These are phyloP conservation scores for Suhomyces choctaworum DNA, from an alignment of 1,139 yeast species.

Conservation along the genomic window DNA sequence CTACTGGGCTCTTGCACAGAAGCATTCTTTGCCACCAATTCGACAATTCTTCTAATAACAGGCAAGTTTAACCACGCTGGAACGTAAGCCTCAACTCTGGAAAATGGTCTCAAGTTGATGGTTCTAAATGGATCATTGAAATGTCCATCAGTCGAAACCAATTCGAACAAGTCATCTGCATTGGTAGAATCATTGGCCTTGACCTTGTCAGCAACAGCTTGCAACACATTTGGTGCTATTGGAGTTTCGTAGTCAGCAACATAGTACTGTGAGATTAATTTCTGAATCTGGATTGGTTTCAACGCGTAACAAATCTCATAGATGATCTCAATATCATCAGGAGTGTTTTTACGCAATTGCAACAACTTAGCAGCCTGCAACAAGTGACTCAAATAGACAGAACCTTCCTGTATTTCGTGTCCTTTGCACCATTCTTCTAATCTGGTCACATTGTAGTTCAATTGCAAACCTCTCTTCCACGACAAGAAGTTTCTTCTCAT, in stretches of 20 bases:
- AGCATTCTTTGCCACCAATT: conserved; percentile 83
- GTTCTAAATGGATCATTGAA: conserved; percentile 86
- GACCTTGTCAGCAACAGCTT: conserved; percentile 82
- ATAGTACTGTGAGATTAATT: conserved; percentile 82
- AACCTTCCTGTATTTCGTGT: conserved; percentile 88
- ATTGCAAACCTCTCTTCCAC: conserved; percentile 97
- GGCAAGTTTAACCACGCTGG: conserved; percentile 95
- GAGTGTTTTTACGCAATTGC: conserved; percentile 86
- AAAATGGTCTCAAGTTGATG: conserved; percentile 80
- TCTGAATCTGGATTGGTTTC: conserved; percentile 92
- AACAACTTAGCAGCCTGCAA: conserved; percentile 92
- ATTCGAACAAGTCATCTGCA: conserved; percentile 67
- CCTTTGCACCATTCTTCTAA: conserved; percentile 98
- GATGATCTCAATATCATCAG: conserved; percentile 88
- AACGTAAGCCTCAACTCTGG: conserved; percentile 91
- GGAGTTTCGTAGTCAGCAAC: conserved; percentile 97
- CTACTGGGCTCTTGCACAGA: conserved; percentile 39
- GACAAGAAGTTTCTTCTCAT: conserved; percentile 94
- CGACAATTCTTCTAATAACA: conserved; percentile 82
- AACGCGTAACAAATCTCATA: conserved; percentile 94
- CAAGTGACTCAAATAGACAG: conserved; percentile 83
- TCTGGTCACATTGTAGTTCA: conserved; percentile 94
- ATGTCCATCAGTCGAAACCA: conserved; percentile 76
- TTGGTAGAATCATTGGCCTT: conserved; percentile 59
- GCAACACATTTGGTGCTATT: conserved; percentile 78